These are phyloP conservation scores for Fusarium odoratissimum DNA, from an alignment of 2,329 filamentous ascomycete species.

Conservation along the genomic window DNA sequence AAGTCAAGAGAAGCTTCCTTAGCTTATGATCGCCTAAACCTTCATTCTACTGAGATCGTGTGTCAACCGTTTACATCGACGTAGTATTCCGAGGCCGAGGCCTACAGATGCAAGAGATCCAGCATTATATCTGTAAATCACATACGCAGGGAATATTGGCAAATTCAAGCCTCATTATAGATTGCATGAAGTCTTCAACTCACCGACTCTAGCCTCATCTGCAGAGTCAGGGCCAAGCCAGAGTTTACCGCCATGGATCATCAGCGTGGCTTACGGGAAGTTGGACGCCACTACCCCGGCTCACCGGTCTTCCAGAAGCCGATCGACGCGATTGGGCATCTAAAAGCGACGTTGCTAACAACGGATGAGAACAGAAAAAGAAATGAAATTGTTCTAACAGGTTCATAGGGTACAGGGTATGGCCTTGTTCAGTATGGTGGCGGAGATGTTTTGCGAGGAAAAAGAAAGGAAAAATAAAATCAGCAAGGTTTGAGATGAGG, in stretches of 20 bases:
- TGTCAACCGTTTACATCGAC: slow-evolving; percentile 1
- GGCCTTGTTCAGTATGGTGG: background rate
- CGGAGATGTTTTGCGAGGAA: slow-evolving; percentile 1
- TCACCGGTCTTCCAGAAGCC: slow-evolving; percentile 31
- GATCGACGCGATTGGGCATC: slow-evolving; percentile 21
- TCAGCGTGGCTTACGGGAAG: slow-evolving; percentile 14
- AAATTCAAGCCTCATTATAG: background rate
- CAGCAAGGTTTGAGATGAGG: slow-evolving; percentile 7
- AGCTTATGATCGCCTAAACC: background rate
- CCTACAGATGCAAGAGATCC: background rate
- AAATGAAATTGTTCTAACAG: background rate
- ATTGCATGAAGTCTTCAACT: background rate
- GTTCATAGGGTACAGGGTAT: slow-evolving; percentile 2
- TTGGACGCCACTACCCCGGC: slow-evolving; percentile 14
- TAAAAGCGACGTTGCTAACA: background rate
- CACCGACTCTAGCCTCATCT: slow-evolving; percentile 11
- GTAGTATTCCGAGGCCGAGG: background rate
- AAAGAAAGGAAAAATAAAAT: background rate
- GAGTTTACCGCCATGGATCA: background rate
- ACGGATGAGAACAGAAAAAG: background rate
- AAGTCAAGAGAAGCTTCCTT: background rate
- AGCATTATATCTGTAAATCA: background rate
- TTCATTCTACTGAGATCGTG: background rate
- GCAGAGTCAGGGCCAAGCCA: background rate
- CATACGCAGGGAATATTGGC: background rate